Base-by-base conservation (phyloP, 2,329 filamentous ascomycete species). In the Phialocephala sp. region DNA sequence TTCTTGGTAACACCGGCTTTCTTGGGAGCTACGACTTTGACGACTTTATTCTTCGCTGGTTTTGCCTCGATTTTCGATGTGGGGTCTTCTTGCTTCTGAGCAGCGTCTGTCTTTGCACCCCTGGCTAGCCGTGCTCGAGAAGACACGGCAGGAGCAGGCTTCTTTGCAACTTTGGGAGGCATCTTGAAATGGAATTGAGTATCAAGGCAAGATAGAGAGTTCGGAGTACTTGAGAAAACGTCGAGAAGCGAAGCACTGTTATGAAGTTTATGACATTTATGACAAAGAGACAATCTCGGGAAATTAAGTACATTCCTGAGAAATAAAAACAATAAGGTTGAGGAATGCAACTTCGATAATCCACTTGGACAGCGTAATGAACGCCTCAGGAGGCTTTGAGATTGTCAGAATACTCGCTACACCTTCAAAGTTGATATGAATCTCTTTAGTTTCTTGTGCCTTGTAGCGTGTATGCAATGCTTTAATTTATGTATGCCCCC, bases 381-480 rank as follows among this genome's bases (percentile, higher is more conserved):
- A 43, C 18, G 41, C 15, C 14, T 18, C 18, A 43, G 41, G 12
- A 15, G 5, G 41, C 1, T 43, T 18, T 43, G 41, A 14, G 15
- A 15, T 43, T 41, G 15, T 41, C n/a, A 4, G 2, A 43, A 15
- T 43, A n/a, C 41, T 43, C 41, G 41, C 41, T 43, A 4, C 8
- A 2, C 15, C 41, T 43, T 15, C 12, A 43, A 18, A 15, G 4
- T 43, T 43, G 15, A 43, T 43, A 18, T 43, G 41, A 11, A 24
- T 50, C 18, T 50, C 2, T 50, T 24, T 24, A n/a, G 18, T 54
- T 54, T 35, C 20, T 47, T 24, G 15, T 54, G 27, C 15, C 24
- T 54, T 54, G 24, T 54, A 54, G 24, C 50, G 32, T 14, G 14
- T 54, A 54, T 54, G 50, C 50, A 54, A 54, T 54, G 50, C 24